Percentiles rank a stretch among this genome's conserved stretches.
Conservation (phyloP, 345 rosid species). For the Eucalyptus marginata region DNA sequence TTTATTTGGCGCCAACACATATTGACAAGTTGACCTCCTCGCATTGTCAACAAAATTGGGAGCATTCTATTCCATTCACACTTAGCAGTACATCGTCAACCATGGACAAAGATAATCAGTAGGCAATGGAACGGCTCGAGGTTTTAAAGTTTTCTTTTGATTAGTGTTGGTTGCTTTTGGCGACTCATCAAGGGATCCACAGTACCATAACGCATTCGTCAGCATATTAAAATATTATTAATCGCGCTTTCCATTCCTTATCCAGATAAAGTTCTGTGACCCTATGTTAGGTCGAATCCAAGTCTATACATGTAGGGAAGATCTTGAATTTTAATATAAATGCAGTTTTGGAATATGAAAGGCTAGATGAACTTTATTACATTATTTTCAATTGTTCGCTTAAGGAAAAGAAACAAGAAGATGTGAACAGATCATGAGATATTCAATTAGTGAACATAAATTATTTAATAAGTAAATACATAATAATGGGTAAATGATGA, state of each 20-base stretch:
- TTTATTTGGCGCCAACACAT: not conserved
- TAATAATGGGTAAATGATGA: not conserved
- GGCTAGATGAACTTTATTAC: not conserved
- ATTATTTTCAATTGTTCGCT: not conserved
- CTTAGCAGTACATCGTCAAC: not conserved
- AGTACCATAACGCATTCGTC: fast-evolving
- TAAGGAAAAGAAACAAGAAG: not conserved
- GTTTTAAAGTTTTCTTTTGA: not conserved
- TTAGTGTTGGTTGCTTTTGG: not conserved
- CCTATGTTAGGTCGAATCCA: not conserved
- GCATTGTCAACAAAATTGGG: not conserved
- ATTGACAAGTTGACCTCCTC: not conserved
- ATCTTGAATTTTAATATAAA: not conserved
- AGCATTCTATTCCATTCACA: not conserved
- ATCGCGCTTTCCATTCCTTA: not conserved
- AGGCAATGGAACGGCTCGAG: not conserved
- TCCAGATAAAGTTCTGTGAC: not conserved
- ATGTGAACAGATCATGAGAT: not conserved
- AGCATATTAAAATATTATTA: not conserved
- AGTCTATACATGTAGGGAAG: not conserved
- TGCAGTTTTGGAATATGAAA: not conserved
- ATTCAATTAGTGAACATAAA: not conserved
- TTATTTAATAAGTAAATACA: not conserved
- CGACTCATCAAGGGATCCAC: not conserved
- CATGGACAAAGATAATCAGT: not conserved